These are phyloP conservation scores for Rusavskia elegans DNA, from an alignment of 495 filamentous ascomycete genomes.

Conservation along the genomic window DNA sequence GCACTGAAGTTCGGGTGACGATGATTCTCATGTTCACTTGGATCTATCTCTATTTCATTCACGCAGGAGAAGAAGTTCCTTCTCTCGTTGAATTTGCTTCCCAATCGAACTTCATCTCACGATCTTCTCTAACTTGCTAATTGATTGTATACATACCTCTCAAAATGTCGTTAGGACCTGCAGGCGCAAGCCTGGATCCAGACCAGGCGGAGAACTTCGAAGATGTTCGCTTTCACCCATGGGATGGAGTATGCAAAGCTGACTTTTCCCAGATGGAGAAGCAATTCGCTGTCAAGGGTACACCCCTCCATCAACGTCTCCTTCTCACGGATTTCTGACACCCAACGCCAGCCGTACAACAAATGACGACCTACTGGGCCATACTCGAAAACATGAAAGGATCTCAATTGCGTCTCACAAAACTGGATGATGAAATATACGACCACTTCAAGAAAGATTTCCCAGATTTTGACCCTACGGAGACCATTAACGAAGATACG, in stretches of 20 bases:
- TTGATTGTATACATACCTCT: background rate
- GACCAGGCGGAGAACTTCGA: conserved; percentile 63
- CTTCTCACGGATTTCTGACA: conserved; percentile 9
- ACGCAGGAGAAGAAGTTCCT: no score
- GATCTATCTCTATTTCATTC: no score
- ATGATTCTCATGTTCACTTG: no score
- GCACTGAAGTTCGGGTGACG: no score
- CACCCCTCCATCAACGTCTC: conserved; percentile 7
- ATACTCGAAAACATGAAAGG: conserved; percentile 84
- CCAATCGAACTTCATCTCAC: no score
- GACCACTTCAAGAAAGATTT: conserved; percentile 74
- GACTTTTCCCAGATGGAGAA: conserved; percentile 68
- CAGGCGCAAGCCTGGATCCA: conserved; percentile 37
- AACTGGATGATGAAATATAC: conserved; percentile 87
- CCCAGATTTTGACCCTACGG: conserved; percentile 75
- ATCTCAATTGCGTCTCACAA: conserved; percentile 74
- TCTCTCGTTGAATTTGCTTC: no score
- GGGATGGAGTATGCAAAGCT: conserved; percentile 1
- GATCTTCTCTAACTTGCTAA: background rate
- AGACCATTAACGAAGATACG: conserved; percentile 69
- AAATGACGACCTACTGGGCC: conserved; percentile 90
- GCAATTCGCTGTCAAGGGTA: conserved; percentile 96
- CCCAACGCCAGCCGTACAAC: conserved; percentile 55
- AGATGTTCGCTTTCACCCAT: conserved; percentile 36
- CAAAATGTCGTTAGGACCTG: conserved; percentile 28